Base-by-base conservation (phyloP, 2,329 filamentous ascomycete species). In the Colletotrichum sp. region DNA sequence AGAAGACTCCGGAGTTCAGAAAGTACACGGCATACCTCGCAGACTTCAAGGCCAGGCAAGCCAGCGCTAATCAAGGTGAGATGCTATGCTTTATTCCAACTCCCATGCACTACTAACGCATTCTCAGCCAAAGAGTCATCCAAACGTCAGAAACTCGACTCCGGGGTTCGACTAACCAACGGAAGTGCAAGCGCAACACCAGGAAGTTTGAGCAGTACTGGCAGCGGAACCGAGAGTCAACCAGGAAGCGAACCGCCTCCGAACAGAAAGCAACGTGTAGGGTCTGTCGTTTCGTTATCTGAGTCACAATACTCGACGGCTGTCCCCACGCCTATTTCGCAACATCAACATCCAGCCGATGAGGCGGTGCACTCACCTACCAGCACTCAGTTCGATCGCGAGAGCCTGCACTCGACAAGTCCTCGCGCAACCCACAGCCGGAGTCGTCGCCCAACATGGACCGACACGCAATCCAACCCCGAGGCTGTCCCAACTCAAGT, bases 21-120 rank as follows among this genome's bases (percentile, higher is more conserved):
- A 89, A 91, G 67, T 96, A 96, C 78, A 88, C 90, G 75, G 89
- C 91, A 58, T 97, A 97, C 81, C 85, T 96, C 26, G 89, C 91
- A 36, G 94, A 96, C 2, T 96, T 97, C 86, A 96, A 94, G 81
- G 90, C 92, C 63, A 94, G 94, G 81, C 93, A 96, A 80, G 86
- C 89, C 30, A 87, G 87, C 71, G 87, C 90, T 62, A 85, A 85
- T 68, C 89, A 91, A 88, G 89, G 91, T 91, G 83, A 77, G 84
- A 82, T 26, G 28, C 56, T 21, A 21, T 38, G 28, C 26, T 26
- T 66, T n/a, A 58, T 55, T 36, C 13, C 43, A 8, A 21, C 34
- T 5, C 16, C 48, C 13, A 32, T 55, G n/a, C 34, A 7, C 9
- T 28, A 58, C 64, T 38, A 63, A 76, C 77, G 74, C 43, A 77